A percentile compares a stretch with the other conserved stretches of the same genome.
Evolutionary conservation across 306 rosid genomes (phyloP).

Genomic region (Sindora glabra): DNA sequence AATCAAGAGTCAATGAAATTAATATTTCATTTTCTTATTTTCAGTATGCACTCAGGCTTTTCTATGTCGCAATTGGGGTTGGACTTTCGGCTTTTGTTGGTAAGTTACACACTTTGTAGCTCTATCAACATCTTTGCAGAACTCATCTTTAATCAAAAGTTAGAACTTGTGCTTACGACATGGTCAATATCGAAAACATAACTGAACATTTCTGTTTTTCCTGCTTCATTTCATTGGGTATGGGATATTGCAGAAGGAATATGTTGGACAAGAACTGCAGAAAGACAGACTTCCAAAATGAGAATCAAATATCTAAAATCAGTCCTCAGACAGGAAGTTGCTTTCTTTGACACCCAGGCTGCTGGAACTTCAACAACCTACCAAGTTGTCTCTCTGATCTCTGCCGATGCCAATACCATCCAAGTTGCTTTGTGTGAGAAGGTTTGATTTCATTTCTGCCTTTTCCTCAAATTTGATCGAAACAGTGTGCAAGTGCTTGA

Average conservation of each 20-base stretch:
- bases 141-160: neutral
- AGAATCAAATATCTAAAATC: slow-evolving; percentile 73
- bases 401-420: slow-evolving; percentile 68
- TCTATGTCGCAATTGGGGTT: slow-evolving; percentile 69
- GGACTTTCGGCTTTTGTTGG: slow-evolving; percentile 80
- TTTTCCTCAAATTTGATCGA: neutral
- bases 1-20: slow-evolving; percentile 14
- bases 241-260: slow-evolving; percentile 56
- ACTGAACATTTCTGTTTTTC: slow-evolving; percentile 1
- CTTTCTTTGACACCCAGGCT: slow-evolving; percentile 67
- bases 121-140: neutral
- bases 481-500: too few species aligned
- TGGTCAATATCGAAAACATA: neutral
- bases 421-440: slow-evolving; percentile 80
- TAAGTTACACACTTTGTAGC: slow-evolving; percentile 15
- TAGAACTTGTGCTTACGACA: neutral
- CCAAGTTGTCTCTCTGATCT: slow-evolving; percentile 71
- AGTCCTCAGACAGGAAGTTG: slow-evolving; percentile 84
- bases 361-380: slow-evolving; percentile 66
- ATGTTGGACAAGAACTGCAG: slow-evolving; percentile 85
- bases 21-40: slow-evolving; percentile 3
- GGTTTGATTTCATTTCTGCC: slow-evolving; percentile 31
- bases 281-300: slow-evolving; percentile 84
- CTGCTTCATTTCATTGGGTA: slow-evolving; percentile 7
- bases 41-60: slow-evolving; percentile 65